Evolutionary conservation across 106 monocot genomes (phyloP), one percentile per base, ranked within the genome.

Genomic region (Phalaenopsis aphrodite): DNA sequence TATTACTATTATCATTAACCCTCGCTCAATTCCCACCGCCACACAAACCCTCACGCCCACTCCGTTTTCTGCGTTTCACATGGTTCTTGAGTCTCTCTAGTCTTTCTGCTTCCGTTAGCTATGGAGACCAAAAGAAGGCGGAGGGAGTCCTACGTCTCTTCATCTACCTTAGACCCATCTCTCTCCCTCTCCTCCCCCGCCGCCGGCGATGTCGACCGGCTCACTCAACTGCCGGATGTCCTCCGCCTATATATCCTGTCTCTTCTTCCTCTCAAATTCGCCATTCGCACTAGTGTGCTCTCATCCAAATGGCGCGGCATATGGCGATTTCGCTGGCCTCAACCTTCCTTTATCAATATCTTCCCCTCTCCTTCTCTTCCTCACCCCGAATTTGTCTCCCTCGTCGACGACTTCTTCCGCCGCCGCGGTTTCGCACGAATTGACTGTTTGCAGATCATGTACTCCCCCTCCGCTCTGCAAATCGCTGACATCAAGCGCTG

Each of bases 181-280:
- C 41, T 57, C 14, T 42, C 82, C 16, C 75, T 42, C 46, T 30
- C 41, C 48, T 30, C n/a, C 47, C 75, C 41, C 65, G 47, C 16
- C 45, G 45, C 43, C 64, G 82, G 17, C 47, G 65, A 56, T 5
- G 71, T 46, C 3, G 87, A 87, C 68, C 81, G 79, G 1, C 75
- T 87, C 55, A 81, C 87, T 19, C 78, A 81, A 8, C 87, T 87
- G 5, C 87, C 87, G 17, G 87, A 87, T 73, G 77, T 79, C 17
- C 78, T 87, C 45, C 87, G 87, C 19, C 78, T 87, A 11, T 78
- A 84, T 15, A 87, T 87, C 75, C 84, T 87, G 23, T 78, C 73
- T 42, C 79, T 87, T 75, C 87, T 87, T 38, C 87, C 87, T 8
- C 75, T 84, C 52, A 81, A 84, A 66, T 81, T 47, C 45, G 87